A percentile compares a stretch with the other conserved stretches of the same genome.
These are phyloP conservation scores for Sanghuangporus weigelae DNA, from an alignment of 1,284 basidiomycete genomes.

Conservation along the genomic window DNA sequence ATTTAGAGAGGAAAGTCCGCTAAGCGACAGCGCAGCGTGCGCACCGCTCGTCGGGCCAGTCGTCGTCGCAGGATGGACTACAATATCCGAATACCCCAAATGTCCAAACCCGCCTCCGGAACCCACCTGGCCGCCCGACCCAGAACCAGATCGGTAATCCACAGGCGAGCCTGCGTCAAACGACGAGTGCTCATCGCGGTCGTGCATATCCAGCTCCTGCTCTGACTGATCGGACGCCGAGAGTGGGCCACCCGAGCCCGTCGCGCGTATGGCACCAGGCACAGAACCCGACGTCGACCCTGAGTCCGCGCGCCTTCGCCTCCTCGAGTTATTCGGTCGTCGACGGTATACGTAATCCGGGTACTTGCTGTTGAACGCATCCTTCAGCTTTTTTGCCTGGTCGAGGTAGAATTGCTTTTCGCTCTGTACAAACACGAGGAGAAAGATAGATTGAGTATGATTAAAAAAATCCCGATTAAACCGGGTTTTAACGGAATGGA, in stretches of 20 bases:
- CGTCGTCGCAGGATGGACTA: slow-evolving; percentile 10
- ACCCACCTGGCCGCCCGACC: not conserved
- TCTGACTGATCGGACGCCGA: not conserved
- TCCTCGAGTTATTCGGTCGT: slow-evolving; percentile 77
- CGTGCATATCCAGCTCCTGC: not conserved
- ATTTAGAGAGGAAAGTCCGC: not conserved
- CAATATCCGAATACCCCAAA: not conserved
- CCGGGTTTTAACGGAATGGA: not conserved
- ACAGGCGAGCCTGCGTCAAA: not conserved
- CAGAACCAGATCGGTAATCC: not conserved
- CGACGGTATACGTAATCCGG: slow-evolving; percentile 83
- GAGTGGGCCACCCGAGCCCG: not conserved
- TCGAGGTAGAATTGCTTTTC: slow-evolving; percentile 83
- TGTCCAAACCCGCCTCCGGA: not conserved
- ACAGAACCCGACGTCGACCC: slow-evolving; percentile 20
- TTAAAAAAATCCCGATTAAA: not conserved
- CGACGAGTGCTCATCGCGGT: not conserved
- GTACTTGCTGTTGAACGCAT: slow-evolving; percentile 78
- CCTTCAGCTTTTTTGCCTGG: slow-evolving; percentile 76
- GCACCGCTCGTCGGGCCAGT: slow-evolving; percentile 10
- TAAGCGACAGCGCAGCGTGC: not conserved
- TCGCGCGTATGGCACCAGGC: slow-evolving; percentile 5
- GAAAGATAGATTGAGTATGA: not conserved
- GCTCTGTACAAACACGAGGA: slow-evolving; percentile 34
- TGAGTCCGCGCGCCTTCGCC: slow-evolving; percentile 51